These are phyloP conservation scores for Nicotiana tomentosiformis DNA, from an alignment of 257 asterid species.

Conservation along the genomic window DNA sequence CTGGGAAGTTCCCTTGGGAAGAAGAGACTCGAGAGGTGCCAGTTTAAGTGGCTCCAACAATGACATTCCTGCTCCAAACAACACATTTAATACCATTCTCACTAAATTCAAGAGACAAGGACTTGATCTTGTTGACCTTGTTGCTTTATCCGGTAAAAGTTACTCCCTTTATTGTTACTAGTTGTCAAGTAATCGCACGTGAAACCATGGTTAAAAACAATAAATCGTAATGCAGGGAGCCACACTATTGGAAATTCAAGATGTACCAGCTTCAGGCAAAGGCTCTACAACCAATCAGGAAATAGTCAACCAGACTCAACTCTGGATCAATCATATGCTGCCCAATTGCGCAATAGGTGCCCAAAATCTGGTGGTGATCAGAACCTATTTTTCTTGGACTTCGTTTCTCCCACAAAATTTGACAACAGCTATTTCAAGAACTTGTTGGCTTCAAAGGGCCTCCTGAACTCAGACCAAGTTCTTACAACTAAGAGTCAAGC, in stretches of 20 bases:
- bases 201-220: background rate
- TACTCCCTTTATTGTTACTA: background rate
- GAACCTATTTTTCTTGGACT: conserved; percentile 61
- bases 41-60: conserved; percentile 87
- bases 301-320: conserved; percentile 49
- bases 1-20: conserved; percentile 85
- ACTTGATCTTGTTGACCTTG: conserved; percentile 72
- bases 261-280: conserved; percentile 76
- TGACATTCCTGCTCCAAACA: conserved; percentile 90
- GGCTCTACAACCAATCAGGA: conserved; percentile 82
- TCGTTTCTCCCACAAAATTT: conserved; percentile 48
- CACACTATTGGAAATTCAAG: conserved; percentile 87
- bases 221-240: conserved; percentile 47
- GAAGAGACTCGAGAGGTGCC: conserved; percentile 78
- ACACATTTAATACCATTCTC: conserved; percentile 80
- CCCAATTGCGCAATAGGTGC: conserved; percentile 52
- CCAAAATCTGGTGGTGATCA: conserved; percentile 88
- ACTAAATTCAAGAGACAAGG: conserved; percentile 76
- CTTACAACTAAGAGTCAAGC: conserved; percentile 60
- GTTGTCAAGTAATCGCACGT: background rate
- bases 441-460: conserved; percentile 63
- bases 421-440: conserved; percentile 78
- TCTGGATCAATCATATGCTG: conserved; percentile 51
- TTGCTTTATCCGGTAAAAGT: conserved; percentile 66
- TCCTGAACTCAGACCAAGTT: conserved; percentile 68